phyloP scores from a whole-genome alignment of 2,329 filamentous ascomycete species.

The Xylaria sp. region DNA sequence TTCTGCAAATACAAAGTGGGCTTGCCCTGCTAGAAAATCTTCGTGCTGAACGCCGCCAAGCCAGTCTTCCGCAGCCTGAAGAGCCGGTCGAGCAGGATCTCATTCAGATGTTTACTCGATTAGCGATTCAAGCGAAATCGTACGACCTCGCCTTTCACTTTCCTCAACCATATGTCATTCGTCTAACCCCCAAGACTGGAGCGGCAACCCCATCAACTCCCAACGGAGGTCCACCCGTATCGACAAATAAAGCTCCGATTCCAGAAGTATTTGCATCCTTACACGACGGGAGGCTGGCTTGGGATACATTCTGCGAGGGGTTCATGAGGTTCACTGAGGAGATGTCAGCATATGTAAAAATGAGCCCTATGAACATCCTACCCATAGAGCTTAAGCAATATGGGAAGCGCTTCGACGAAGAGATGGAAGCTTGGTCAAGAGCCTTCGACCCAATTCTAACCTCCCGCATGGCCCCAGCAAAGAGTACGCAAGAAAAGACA shows the following conservation, averaged over 20 bases:
- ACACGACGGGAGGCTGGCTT: conserved; percentile 65
- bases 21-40: conserved; percentile 65
- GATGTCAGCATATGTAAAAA: conserved; percentile 59
- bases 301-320: conserved; percentile 66
- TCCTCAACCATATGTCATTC: conserved; percentile 69
- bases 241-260: conserved; percentile 53
- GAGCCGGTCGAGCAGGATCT: conserved; percentile 68
- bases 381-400: conserved; percentile 61
- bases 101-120: conserved; percentile 70
- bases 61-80: conserved; percentile 55
- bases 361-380: conserved; percentile 64
- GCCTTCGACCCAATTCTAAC: conserved; percentile 67
- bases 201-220: conserved; percentile 55
- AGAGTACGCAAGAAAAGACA: conserved; percentile 66
- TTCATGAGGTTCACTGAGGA: conserved; percentile 69
- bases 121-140: conserved; percentile 73
- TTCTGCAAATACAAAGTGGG: conserved; percentile 69
- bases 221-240: conserved; percentile 56
- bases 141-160: conserved; percentile 77
- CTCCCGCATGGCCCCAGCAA: conserved; percentile 59
- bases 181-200: conserved; percentile 55
- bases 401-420: conserved; percentile 59
- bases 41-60: conserved; percentile 57
- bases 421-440: conserved; percentile 65
- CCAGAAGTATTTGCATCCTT: conserved; percentile 61